Base-by-base conservation (phyloP, 2,329 filamentous ascomycete species). In the Blastomyces parvus region DNA sequence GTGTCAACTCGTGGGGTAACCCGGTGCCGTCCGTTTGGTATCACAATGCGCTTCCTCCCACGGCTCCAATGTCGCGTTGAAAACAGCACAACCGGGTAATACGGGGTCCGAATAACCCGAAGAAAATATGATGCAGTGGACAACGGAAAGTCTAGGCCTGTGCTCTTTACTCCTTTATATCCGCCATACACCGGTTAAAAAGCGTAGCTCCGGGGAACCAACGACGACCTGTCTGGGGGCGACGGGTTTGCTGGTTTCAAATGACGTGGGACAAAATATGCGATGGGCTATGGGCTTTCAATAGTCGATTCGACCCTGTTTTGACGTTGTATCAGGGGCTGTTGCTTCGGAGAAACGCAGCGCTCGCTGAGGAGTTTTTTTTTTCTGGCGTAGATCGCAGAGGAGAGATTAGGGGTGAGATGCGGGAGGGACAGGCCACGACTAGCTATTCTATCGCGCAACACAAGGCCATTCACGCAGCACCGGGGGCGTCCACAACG, bases 1-100 rank as follows among this genome's bases (percentile, higher is more conserved):
- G 19, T 59, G 30, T 48, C n/a, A 48, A 27, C 36, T 48, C 40
- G 57, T n/a, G 57, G 57, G 22, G 56, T 40, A 59, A 59, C 56
- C 56, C 30, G 33, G 57, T 48, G 25, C 38, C 40, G 33, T 42
- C 48, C 27, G 38, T 42, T 59, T 27, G 25, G 57, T 59, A 42
- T 25, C 42, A 59, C 57, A 59, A 36, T 36, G 30, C 40, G 25
- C 27, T 48, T 33, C 42, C 57, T 30, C 57, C 40, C 57, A 48
- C 57, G 9, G 25, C 57, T 59, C 27, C 57, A 25, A 59, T 48
- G n/a, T 17, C 17, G 14, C 30, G 19, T 3, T 19, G 30, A 33
- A 59, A 48, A 59, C 13, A 17, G 40, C 25, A 33, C 30, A 17
- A 22, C 25, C 25, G 36, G 27, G 27, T 3, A 27, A 36, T 48